These are phyloP conservation scores for Penicillium lividum DNA, from an alignment of 495 filamentous ascomycete species.

Conservation along the genomic window DNA sequence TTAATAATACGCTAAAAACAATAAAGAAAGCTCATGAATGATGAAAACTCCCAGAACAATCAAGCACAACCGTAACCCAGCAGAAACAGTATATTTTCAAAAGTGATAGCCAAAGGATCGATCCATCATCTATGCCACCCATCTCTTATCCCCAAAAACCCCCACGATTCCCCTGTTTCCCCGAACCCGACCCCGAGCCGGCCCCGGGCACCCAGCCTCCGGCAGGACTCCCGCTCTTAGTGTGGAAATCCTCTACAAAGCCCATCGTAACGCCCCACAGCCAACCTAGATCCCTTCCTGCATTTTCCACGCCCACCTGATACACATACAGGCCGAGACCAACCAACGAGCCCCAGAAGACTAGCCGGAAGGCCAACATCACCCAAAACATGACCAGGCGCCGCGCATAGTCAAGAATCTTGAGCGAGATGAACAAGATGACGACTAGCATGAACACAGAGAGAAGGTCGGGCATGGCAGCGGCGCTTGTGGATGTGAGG, in stretches of 20 bases:
- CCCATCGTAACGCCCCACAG: constrained; percentile 53
- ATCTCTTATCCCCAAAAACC: background rate
- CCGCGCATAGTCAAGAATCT: constrained; percentile 65
- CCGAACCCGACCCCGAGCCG: constrained; percentile 1
- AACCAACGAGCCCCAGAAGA: constrained; percentile 59
- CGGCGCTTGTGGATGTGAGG: constrained; percentile 46
- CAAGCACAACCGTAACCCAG: constrained; percentile 1
- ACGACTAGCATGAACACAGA: constrained; percentile 58
- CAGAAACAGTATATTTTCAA: background rate
- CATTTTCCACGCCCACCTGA: constrained; percentile 62
- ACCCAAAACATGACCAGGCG: constrained; percentile 74
- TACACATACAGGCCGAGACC: constrained; percentile 57
- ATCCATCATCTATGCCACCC: background rate
- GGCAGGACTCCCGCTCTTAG: constrained; percentile 24
- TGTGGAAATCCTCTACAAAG: constrained; percentile 55
- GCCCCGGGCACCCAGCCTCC: constrained; percentile 3
- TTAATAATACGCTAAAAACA: background rate
- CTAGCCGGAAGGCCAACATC: constrained; percentile 54
- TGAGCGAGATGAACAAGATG: constrained; percentile 60
- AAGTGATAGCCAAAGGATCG: background rate
- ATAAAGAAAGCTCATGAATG: constrained; percentile 17
- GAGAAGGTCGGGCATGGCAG: constrained; percentile 58
- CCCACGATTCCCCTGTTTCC: constrained; percentile 4
- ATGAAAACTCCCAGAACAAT: constrained; percentile 8
- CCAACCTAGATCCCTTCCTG: constrained; percentile 59